Evolutionary conservation across 2,329 filamentous ascomycete species (phyloP).

Genomic region (Monosporascus sp.): DNA sequence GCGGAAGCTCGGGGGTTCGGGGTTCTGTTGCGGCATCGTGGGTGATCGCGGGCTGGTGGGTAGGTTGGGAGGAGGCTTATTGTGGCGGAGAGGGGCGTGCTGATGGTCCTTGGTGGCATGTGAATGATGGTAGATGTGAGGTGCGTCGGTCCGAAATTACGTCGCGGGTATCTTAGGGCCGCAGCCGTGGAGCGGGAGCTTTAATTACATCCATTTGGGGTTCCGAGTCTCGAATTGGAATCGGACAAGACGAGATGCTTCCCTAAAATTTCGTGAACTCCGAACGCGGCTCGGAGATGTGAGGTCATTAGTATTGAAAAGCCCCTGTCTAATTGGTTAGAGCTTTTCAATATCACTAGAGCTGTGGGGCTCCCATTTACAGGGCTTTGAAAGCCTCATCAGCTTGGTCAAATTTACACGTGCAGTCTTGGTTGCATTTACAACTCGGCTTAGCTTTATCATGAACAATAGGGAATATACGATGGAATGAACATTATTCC

Average conservation of each 20-base stretch:
- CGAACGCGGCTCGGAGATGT: neutral
- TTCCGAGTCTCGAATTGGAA: neutral
- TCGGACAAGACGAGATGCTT: neutral
- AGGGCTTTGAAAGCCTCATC: no score
- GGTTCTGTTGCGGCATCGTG: slow-evolving; percentile 14
- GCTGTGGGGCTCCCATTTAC: no score
- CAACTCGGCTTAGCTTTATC: no score
- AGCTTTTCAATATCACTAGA: neutral
- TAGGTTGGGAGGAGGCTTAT: neutral
- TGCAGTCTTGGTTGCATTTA: no score
- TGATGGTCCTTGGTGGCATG: no score
- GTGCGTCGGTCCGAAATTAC: neutral
- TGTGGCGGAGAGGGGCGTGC: no score
- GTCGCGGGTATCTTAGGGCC: neutral
- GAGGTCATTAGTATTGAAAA: neutral
- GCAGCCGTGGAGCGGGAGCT: neutral
- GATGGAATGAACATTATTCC: slow-evolving; percentile 38
- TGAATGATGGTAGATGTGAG: no score
- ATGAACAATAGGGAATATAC: slow-evolving; percentile 3
- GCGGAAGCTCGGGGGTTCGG: slow-evolving; percentile 43
- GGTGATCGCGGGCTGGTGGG: neutral
- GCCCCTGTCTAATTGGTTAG: neutral
- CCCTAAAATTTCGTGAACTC: neutral
- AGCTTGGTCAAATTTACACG: no score
- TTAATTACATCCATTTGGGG: neutral